Conservation (phyloP, 805 yeast genomes). For the Pichia rugopelliculosa region DNA sequence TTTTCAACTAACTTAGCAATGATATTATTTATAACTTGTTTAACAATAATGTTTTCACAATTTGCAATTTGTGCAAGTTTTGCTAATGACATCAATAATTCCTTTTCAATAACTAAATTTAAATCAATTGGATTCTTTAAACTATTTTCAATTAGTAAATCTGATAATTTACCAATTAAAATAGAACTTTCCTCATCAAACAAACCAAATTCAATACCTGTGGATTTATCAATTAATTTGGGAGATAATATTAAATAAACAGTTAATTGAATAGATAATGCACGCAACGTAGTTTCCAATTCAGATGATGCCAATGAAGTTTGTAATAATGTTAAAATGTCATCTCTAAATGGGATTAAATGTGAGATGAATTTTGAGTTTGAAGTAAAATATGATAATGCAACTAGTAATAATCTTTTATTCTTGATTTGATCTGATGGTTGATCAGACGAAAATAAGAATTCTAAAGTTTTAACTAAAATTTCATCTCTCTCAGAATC, state of each 20-base stretch:
- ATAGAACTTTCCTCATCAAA: slow-evolving; percentile 24
- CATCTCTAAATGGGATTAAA: slow-evolving; percentile 50
- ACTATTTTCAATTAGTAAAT: slow-evolving; percentile 5
- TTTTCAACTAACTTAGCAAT: neutral
- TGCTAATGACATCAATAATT: slow-evolving; percentile 7
- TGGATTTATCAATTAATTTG: neutral
- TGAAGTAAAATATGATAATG: slow-evolving; percentile 11
- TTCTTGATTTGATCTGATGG: slow-evolving; percentile 10
- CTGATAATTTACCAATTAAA: slow-evolving; percentile 30
- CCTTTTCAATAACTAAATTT: slow-evolving; percentile 5
- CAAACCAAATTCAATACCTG: slow-evolving; percentile 26
- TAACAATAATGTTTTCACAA: slow-evolving; percentile 5
- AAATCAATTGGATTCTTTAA: slow-evolving; percentile 2
- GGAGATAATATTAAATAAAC: slow-evolving; percentile 46
- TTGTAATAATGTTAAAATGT: slow-evolving; percentile 59
- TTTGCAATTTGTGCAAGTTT: slow-evolving; percentile 4
- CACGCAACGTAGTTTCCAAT: slow-evolving; percentile 61
- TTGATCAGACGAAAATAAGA: slow-evolving; percentile 26
- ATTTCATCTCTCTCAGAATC: slow-evolving; percentile 39
- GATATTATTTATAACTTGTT: slow-evolving; percentile 4
- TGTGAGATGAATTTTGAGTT: slow-evolving; percentile 7
- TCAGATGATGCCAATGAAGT: slow-evolving; percentile 61
- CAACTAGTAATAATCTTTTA: slow-evolving; percentile 8
- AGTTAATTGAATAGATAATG: slow-evolving; percentile 59
- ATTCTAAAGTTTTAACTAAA: slow-evolving; percentile 38